A percentile compares a stretch with the other conserved stretches of the same genome.
These are phyloP conservation scores for Hemisphaericaspora xylanilytica DNA, from an alignment of 1,139 yeast species.

Conservation along the genomic window DNA sequence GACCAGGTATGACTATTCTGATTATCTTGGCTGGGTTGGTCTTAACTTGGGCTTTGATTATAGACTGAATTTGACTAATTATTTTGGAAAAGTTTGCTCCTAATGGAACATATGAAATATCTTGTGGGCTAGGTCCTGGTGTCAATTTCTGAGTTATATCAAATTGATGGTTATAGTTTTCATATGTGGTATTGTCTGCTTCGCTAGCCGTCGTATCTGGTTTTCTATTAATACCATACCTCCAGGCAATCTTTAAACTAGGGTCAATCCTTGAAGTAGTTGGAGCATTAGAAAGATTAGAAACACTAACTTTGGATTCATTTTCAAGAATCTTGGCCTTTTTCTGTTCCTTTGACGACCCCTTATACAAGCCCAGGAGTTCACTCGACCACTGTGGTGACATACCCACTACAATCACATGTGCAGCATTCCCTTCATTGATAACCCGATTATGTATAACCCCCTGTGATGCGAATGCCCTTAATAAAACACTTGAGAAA, in stretches of 20 bases:
- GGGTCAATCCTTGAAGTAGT: conserved; percentile 7
- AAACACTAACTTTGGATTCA: conserved; percentile 65
- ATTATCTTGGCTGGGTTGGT: conserved; percentile 44
- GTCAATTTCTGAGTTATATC: conserved; percentile 69
- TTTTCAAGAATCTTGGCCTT: conserved; percentile 56
- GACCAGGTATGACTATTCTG: conserved; percentile 69
- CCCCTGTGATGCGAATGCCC: conserved; percentile 80
- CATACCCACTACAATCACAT: conserved; percentile 66
- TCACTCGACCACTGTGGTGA: conserved; percentile 64
- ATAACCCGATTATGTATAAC: conserved; percentile 59
- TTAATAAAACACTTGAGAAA: conserved; percentile 69
- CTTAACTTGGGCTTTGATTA: conserved; percentile 35
- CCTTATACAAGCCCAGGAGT: conserved; percentile 78
- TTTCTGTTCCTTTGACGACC: conserved; percentile 65
- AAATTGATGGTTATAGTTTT: conserved; percentile 64
- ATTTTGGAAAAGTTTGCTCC: conserved; percentile 21
- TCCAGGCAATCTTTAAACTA: conserved; percentile 77
- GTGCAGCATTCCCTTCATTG: conserved; percentile 42
- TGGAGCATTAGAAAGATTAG: conserved; percentile 47
- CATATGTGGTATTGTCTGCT: conserved; percentile 26
- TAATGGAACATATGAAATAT: conserved; percentile 55
- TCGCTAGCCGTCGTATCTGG: conserved; percentile 13
- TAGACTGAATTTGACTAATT: conserved; percentile 39
- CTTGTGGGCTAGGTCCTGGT: conserved; percentile 66
- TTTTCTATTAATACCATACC: conserved; percentile 63